Base-by-base conservation (phyloP, 176 grass and related monocot genomes). In the Paspalum notatum region DNA sequence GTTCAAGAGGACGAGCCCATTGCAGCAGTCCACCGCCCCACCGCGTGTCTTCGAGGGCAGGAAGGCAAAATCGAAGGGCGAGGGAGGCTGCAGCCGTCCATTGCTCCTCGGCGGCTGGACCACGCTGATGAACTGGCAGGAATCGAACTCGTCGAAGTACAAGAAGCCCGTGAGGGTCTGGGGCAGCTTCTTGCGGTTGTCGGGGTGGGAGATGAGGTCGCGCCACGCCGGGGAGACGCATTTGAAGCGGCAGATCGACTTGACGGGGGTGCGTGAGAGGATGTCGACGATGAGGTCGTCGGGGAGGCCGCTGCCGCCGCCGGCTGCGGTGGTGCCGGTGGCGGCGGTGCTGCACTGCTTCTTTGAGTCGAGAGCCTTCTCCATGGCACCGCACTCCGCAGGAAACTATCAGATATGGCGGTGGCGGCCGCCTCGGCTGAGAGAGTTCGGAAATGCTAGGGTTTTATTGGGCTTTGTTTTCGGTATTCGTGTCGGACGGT, bases 211-310 rank as follows among this genome's bases (percentile, higher is more conserved):
- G 42, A 68, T 68, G 42, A 68, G 66, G n/a, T 0, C 8, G 66
- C 42, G 41, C 66, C 66, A 46, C 42, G 66, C 22, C 42, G 72
- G 72, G 39, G 73, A 76, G 54, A 76, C 73, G 72, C 72, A 75
- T 39, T 75, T 75, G 72, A 42, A 75, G 55, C 72, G 20, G 72
- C 38, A 25, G 53, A 75, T 24, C 12, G 72, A 75, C 55, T 75
- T 75, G 12, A 75, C 72, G 7, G 53, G 72, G 12, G 59, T 7
- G 40, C 53, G 72, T 0, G 72, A 59, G 53, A 75, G 37, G 39
- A 59, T 75, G 20, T 75, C 53, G n/a, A 76, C 40, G 53, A 75
- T 2, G 72, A 25, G 18, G 52, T 44, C 53, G 53, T 75, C 72
- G 8, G 72, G n/a, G 20, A 68, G 42, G 0, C 41, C 41, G 21